phyloP scores from a whole-genome alignment of 2,329 filamentous ascomycete genomes.

The Talaromyces sp. region DNA sequence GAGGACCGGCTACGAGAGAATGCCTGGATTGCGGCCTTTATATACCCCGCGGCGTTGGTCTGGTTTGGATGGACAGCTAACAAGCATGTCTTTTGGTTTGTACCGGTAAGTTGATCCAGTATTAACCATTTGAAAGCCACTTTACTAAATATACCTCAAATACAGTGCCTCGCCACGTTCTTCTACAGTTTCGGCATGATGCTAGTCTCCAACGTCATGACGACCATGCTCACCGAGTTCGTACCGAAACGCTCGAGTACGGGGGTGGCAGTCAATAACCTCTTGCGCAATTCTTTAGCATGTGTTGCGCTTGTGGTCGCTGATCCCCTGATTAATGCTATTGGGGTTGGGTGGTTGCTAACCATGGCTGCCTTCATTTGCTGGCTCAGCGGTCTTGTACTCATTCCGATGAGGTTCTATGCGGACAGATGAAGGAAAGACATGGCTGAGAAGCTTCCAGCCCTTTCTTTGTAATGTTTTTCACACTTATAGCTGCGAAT shows the following conservation, averaged over 20 bases:
- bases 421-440: slow-evolving; percentile 6
- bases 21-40: slow-evolving; percentile 65
- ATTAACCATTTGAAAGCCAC: neutral
- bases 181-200: slow-evolving; percentile 75
- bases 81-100: slow-evolving; percentile 59
- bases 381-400: slow-evolving; percentile 49
- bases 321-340: slow-evolving; percentile 63
- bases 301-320: slow-evolving; percentile 66
- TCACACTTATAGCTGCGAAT: too few species aligned
- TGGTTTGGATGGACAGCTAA: slow-evolving; percentile 72
- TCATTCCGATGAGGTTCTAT: neutral
- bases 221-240: slow-evolving; percentile 81
- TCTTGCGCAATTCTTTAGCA: slow-evolving; percentile 70
- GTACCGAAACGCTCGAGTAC: slow-evolving; percentile 66
- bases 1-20: slow-evolving; percentile 82
- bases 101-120: slow-evolving; percentile 36
- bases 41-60: slow-evolving; percentile 66
- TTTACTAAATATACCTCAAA: neutral
- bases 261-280: slow-evolving; percentile 76
- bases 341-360: slow-evolving; percentile 72
- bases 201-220: slow-evolving; percentile 68
- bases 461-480: neutral
- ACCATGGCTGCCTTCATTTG: slow-evolving; percentile 42
- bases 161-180: slow-evolving; percentile 56
- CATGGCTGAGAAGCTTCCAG: slow-evolving; percentile 2